phyloP scores from a whole-genome alignment of 345 rosid species.

The Gossypium mustelinum region DNA sequence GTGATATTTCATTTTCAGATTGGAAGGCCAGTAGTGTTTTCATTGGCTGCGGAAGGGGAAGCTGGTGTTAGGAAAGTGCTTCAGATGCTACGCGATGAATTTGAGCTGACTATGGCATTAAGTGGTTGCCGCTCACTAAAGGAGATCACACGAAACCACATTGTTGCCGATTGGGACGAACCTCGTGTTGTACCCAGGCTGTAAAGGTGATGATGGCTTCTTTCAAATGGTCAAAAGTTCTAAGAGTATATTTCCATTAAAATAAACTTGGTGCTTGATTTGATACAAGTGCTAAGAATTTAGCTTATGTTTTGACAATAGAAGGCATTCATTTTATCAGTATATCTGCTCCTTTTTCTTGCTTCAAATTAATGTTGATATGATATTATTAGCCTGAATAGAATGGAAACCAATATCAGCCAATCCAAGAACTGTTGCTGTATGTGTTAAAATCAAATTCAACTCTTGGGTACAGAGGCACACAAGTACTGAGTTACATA shows the following conservation, averaged over 20 bases:
- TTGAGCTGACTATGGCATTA: conserved; percentile 70
- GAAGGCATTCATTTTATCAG: background rate
- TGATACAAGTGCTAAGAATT: background rate
- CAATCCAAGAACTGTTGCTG: background rate
- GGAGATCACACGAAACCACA: conserved; percentile 76
- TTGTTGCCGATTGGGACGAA: conserved; percentile 62
- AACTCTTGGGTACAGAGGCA: no score
- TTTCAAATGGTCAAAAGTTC: background rate
- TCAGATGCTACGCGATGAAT: conserved; percentile 58
- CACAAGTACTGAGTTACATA: no score
- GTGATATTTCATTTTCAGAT: conserved; percentile 34
- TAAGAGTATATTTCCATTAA: background rate
- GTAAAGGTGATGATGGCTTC: conserved; percentile 24
- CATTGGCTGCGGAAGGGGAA: conserved; percentile 71
- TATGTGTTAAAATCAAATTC: no score
- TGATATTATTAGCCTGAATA: background rate
- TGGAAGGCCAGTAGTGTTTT: conserved; percentile 78
- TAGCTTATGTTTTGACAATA: conserved; percentile 2
- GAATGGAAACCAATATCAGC: background rate
- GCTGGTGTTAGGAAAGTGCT: conserved; percentile 61
- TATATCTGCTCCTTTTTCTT: background rate
- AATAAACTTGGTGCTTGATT: conserved; percentile 1
- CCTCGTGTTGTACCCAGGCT: conserved; percentile 48
- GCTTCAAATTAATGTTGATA: background rate
- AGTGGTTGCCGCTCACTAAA: conserved; percentile 71